phyloP scores from a whole-genome alignment of 1,284 basidiomycete species.

The Malassezia psittaci region DNA sequence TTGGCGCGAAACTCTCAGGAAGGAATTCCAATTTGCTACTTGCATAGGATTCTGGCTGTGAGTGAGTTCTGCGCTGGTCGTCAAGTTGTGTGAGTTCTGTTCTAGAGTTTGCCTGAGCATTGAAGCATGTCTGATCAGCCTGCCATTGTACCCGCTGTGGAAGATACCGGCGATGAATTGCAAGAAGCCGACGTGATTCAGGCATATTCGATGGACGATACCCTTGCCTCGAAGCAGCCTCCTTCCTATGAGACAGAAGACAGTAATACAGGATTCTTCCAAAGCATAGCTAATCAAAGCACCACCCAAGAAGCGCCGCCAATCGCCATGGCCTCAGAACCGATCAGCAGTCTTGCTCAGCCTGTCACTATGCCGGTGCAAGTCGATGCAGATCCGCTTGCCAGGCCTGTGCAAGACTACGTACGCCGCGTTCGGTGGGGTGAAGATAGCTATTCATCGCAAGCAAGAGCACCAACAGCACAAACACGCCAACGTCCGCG shows the following conservation, averaged over 20 bases:
- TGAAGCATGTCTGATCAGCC: not conserved
- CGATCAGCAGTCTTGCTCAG: not conserved
- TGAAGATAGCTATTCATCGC: not conserved
- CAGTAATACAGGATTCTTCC: not conserved
- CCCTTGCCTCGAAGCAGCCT: not conserved
- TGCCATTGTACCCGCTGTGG: too few species aligned
- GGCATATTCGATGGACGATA: not conserved
- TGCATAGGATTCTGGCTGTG: too few species aligned
- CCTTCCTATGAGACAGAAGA: not conserved
- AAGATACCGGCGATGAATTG: not conserved
- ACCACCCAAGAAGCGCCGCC: not conserved
- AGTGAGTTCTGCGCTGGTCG: too few species aligned
- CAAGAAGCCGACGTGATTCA: slow-evolving; percentile 1
- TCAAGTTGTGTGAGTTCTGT: too few species aligned
- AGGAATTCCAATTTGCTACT: too few species aligned
- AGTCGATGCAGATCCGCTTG: not conserved
- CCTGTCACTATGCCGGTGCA: not conserved
- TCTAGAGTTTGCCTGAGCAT: too few species aligned
- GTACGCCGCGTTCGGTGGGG: slow-evolving; percentile 3
- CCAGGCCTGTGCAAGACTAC: not conserved
- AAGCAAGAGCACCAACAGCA: not conserved
- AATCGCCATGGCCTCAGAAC: not conserved
- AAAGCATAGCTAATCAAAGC: not conserved
- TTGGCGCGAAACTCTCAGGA: too few species aligned
- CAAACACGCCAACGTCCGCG: not conserved